Evolutionary conservation across 2,329 filamentous ascomycete genomes (phyloP).

Genomic region (Lecanicillium sp.): DNA sequence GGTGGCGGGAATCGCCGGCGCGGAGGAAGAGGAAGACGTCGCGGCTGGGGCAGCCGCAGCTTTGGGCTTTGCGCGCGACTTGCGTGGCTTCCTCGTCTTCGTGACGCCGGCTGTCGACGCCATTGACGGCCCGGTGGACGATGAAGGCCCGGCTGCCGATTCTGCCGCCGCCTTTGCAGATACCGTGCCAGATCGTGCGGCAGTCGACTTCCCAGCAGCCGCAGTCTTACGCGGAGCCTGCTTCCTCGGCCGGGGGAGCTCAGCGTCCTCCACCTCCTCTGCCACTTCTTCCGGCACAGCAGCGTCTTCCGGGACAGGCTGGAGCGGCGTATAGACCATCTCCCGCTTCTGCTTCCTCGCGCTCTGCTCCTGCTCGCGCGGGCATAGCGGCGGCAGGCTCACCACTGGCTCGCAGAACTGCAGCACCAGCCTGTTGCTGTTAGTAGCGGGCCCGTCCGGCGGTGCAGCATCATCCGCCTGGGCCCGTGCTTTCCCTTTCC

Average conservation of each 20-base stretch:
- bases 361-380: neutral
- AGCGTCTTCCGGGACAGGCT: neutral
- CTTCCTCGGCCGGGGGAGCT: neutral
- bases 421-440: neutral
- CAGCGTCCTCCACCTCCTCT: neutral
- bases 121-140: too few relatives aligned
- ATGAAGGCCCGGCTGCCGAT: too few relatives aligned
- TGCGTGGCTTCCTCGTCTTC: neutral
- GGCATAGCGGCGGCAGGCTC: conserved; percentile 11
- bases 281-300: neutral
- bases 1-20: too few relatives aligned
- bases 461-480: neutral
- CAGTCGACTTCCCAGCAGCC: neutral
- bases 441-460: neutral
- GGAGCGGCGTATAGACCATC: neutral
- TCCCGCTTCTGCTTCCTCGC: neutral
- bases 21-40: neutral
- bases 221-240: neutral
- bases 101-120: too few relatives aligned
- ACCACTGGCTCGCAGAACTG: conserved; percentile 4
- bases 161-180: too few relatives aligned
- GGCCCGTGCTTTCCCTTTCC: neutral
- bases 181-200: neutral
- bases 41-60: too few relatives aligned
- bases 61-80: conserved; percentile 1